These are phyloP conservation scores for Hypholoma fasciculare DNA, from an alignment of 768 basidiomycete genomes.

Conservation along the genomic window DNA sequence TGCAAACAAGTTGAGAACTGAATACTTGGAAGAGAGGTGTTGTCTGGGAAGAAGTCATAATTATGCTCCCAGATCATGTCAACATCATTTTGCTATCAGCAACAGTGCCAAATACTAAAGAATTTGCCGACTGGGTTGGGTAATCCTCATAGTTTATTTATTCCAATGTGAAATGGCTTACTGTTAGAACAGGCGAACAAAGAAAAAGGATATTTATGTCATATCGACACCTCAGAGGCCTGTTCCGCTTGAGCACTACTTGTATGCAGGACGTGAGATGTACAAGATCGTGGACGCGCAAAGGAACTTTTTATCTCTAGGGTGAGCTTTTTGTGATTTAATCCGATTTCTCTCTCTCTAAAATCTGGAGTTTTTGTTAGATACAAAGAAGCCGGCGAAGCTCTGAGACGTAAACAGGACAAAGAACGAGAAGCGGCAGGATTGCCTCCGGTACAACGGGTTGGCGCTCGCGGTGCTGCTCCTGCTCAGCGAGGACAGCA, in stretches of 20 bases:
- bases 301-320: constrained; percentile 69
- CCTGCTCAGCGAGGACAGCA: constrained; percentile 57
- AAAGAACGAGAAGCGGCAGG: constrained; percentile 98
- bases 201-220: constrained; percentile 99
- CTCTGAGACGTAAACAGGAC: constrained; percentile 91
- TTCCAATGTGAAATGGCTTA: not conserved
- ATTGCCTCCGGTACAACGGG: constrained; percentile 78
- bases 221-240: constrained; percentile 96
- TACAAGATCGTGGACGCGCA: constrained; percentile 91
- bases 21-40: constrained; percentile 75
- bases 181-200: constrained; percentile 71
- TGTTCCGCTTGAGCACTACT: constrained; percentile 94
- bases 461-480: constrained; percentile 77
- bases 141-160: constrained; percentile 36
- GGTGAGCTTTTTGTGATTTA: constrained; percentile 50
- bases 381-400: constrained; percentile 88
- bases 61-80: constrained; percentile 98
- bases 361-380: constrained; percentile 34
- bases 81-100: constrained; percentile 97
- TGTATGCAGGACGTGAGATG: constrained; percentile 91
- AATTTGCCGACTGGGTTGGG: constrained; percentile 99
- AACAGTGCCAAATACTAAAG: constrained; percentile 96
- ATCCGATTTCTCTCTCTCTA: not conserved
- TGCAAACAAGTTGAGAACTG: not conserved
- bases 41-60: constrained; percentile 99